Evolutionary conservation across 129 eudicot genomes (phyloP).

Genomic region (sunflower (Helianthus annuus)): DNA sequence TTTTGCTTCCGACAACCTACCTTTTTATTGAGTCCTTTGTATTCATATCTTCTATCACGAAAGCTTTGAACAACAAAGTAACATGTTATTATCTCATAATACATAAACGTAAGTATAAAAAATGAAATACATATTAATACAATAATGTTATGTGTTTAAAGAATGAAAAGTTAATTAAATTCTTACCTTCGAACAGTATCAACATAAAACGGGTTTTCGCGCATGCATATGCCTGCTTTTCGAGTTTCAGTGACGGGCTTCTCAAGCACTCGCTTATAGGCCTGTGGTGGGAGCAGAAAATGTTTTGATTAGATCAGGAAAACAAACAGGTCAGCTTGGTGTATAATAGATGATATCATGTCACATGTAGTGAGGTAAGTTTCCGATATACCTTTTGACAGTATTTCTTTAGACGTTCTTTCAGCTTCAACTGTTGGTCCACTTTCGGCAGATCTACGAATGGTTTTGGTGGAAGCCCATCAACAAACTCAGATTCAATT

Average conservation of each 20-base stretch:
- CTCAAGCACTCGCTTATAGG: constrained; percentile 90
- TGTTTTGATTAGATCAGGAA: constrained; percentile 1
- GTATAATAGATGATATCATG: constrained; percentile 12
- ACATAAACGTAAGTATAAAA: neutral
- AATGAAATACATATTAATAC: neutral
- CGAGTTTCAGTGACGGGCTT: constrained; percentile 85
- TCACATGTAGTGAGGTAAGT: constrained; percentile 8
- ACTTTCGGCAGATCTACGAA: constrained; percentile 87
- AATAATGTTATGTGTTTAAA: neutral
- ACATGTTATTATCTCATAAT: constrained; percentile 17
- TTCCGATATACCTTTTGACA: constrained; percentile 77
- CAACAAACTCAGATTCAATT: constrained; percentile 90
- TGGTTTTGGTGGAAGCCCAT: constrained; percentile 59
- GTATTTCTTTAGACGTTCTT: constrained; percentile 88
- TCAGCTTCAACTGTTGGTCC: constrained; percentile 86
- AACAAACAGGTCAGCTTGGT: neutral
- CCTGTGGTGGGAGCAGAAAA: constrained; percentile 40
- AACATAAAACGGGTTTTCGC: constrained; percentile 96
- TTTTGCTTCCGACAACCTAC: constrained; percentile 92
- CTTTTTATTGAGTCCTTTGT: constrained; percentile 97
- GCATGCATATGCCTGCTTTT: constrained; percentile 98
- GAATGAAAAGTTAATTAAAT: constrained; percentile 13
- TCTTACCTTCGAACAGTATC: constrained; percentile 97
- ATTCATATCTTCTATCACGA: constrained; percentile 98
- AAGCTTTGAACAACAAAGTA: constrained; percentile 55